These are phyloP conservation scores for Fomitopsis betulina DNA, from an alignment of 1,284 basidiomycete species.

Conservation along the genomic window DNA sequence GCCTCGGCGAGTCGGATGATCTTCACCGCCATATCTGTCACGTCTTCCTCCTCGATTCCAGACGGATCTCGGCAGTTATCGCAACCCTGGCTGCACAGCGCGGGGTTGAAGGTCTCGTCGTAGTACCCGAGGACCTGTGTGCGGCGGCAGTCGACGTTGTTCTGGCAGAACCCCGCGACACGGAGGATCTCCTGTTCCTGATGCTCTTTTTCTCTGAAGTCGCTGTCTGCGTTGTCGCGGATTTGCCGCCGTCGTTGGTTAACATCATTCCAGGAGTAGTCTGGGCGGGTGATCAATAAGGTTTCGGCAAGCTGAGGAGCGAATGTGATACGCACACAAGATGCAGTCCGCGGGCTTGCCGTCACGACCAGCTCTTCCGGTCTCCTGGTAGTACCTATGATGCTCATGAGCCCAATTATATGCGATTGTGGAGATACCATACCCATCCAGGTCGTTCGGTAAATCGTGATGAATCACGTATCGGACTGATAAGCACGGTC, in stretches of 20 bases:
- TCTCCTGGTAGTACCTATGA: conserved; percentile 77
- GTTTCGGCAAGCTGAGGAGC: background rate
- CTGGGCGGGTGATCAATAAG: conserved; percentile 26
- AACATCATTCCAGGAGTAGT: conserved; percentile 54
- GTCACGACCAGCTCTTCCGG: conserved; percentile 81
- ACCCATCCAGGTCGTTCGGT: conserved; percentile 69
- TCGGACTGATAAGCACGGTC: conserved; percentile 42
- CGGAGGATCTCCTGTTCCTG: conserved; percentile 50
- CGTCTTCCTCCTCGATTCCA: conserved; percentile 39
- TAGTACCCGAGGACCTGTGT: conserved; percentile 77
- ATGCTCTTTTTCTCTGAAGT: conserved; percentile 49
- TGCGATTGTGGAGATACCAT: conserved; percentile 3
- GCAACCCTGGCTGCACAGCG: conserved; percentile 59
- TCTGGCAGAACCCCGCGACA: conserved; percentile 76
- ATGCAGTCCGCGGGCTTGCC: conserved; percentile 62
- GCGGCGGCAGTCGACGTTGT: conserved; percentile 85
- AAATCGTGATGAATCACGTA: conserved; percentile 76
- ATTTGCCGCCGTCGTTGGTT: conserved; percentile 48
- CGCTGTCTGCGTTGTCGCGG: conserved; percentile 37
- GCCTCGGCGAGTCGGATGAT: conserved; percentile 46
- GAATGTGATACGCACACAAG: conserved; percentile 37
- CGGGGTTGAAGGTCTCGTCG: conserved; percentile 39
- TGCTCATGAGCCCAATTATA: conserved; percentile 2
- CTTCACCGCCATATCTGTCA: conserved; percentile 49
- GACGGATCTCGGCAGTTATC: conserved; percentile 68